Base-by-base conservation (phyloP, 768 basidiomycete species). In the Pulveroboletus sp. region DNA sequence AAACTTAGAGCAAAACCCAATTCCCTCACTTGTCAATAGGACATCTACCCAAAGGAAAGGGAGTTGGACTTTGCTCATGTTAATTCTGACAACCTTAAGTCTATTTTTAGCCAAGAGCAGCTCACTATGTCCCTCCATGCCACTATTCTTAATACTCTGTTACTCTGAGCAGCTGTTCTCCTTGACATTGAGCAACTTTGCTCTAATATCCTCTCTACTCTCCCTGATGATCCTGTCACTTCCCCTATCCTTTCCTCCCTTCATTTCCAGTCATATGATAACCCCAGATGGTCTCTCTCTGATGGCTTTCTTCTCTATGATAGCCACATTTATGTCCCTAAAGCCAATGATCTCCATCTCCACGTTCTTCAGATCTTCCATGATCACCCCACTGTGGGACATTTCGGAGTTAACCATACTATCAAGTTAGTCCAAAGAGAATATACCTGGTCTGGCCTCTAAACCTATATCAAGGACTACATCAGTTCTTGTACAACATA, bases 1-100 rank as follows among this genome's bases (percentile, higher is more conserved):
- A 7, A 11, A 20, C 42, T 43, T 23, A 21, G 42, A 4, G 21
- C 2, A 4, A 23, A 43, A 11, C 42, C 42, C 7, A 5, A 43
- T 21, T 13, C 33, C 25, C 44, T 51, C 12, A 51, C 50, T 45
- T 23, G 25, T 35, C 2, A 1, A 14, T 50, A 32, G 39, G 39
- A 50, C 11, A 12, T 45, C 43, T 50, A 50, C n/a, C 27, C 40
- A 11, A 51, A 45, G 36, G 39, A 50, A 37, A 25, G 25, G 38
- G 32, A 50, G 44, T 44, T 6, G 24, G 37, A 50, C 43, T 44
- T 39, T 4, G 4, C 47, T 43, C 10, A 2, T 2, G 10, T 42
- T 35, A 49, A 49, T 8, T 27, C 20, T 0, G 33, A 50, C 23
- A 50, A 50, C 9, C 25, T 40, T 31, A 3, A 2, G 0, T 35